Base-by-base conservation (phyloP, 495 filamentous ascomycete genomes). In the Thermochaetoides thermophila region DNA sequence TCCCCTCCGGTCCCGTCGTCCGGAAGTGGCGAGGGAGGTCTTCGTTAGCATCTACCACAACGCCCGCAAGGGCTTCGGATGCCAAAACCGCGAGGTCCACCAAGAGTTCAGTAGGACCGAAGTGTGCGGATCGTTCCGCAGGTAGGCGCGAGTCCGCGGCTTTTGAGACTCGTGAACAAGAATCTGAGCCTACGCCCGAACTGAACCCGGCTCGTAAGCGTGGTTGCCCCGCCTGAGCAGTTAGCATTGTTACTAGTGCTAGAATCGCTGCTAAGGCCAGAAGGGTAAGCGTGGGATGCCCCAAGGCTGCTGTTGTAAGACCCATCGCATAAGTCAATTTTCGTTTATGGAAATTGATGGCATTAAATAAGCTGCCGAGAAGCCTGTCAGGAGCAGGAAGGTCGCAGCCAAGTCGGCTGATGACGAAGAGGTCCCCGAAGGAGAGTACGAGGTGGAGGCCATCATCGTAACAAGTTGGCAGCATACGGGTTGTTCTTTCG, bases 401-500 rank as follows among this genome's bases (percentile, higher is more conserved):
- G 22, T 25, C 10, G 39, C 39, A 11, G 21, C 6, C 6, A 11
- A 24, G 21, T 24, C 21, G 6, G 26, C 17, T n/a, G 13, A 37
- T 16, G 39, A 37, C 20, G 43, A 39, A 11, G 46, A 26, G 10
- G 27, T 27, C 4, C 17, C 38, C n/a, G 42, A 21, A 6, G 50
- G 33, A 5, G 52, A 56, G 22, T 61, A 38, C 26, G 56, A 59
- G 25, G 60, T 63, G 2, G 56, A 63, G 39, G 28, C 29, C 0
- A 63, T 63, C 14, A 21, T 59, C 2, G 49, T n/a, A n/a, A n/a
- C n/a, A n/a, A n/a, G n/a, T n/a, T n/a, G n/a, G n/a, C n/a, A n/a
- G n/a, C n/a, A n/a, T n/a, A n/a, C n/a, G n/a, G n/a, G n/a, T n/a
- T n/a, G n/a, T n/a, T n/a, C n/a, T n/a, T n/a, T n/a, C n/a, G n/a